Evolutionary conservation across 2,329 filamentous ascomycete genomes (phyloP), one percentile per base, ranked within the genome.

Genomic region (Scolecobasidium constrictum): DNA sequence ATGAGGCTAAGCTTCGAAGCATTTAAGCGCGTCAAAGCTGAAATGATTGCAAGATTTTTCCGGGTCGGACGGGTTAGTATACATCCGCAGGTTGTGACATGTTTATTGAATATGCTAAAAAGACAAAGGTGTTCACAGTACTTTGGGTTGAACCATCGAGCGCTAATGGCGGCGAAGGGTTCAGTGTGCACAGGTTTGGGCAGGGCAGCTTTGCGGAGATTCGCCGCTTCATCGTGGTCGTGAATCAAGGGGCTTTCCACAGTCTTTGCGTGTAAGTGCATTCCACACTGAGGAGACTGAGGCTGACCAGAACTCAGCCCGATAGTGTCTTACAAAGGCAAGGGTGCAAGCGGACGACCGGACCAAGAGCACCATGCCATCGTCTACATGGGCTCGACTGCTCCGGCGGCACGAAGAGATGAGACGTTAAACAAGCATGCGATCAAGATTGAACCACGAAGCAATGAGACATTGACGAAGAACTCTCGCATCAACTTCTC

Each of bases 401-500:
- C 20, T 6, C 22, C 39, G 6, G 5, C n/a, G 9, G 4, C 26
- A 15, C 22, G 18, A 18, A 4, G 15, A 6, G 39, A 20, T 3
- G 39, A 35, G 26, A 20, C 3, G 22, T 18, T 41, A 9, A 28
- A 17, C 4, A 41, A 41, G 26, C 4, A 19, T 5, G 4, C 20
- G 4, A 41, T 41, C 13, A 9, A 12, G 15, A 35, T 41, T 4
- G 22, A n/a, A 4, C 35, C 16, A 9, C 23, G 5, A 11, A 15
- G 15, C 5, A 20, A 34, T 4, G 22, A 39, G 6, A 21, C 34
- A 18, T 16, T 39, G 16, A 4, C 20, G 4, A 17, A 17, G 15
- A 13, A 18, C 4, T 39, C 53, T 1, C 47, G 53, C 4, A 40
- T 57, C n/a, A 54, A 55, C 16, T 56, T 51, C 35, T 20, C 40